A percentile compares a stretch with the other conserved stretches of the same genome.
phyloP scores from a whole-genome alignment of 2,329 filamentous ascomycete species.

The Cladophialophora bantiana region DNA sequence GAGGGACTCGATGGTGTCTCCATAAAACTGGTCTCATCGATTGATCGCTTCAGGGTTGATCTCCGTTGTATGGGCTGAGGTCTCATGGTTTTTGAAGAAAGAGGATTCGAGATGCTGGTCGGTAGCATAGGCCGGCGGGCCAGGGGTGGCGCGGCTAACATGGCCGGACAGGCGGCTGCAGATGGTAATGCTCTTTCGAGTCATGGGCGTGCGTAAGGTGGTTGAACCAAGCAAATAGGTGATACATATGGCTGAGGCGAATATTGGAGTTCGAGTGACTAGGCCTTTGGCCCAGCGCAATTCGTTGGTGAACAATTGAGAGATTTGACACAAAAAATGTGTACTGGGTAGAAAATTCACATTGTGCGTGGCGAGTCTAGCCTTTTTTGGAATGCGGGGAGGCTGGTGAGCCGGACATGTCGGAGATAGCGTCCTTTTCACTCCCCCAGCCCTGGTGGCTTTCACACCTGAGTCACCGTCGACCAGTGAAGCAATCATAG shows the following conservation, averaged over 20 bases:
- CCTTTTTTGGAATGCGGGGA: conserved; percentile 17
- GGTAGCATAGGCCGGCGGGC: conserved; percentile 35
- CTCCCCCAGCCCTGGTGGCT: neutral
- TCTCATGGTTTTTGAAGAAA: conserved; percentile 26
- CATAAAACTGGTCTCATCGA: conserved; percentile 39
- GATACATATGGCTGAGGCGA: conserved; percentile 5
- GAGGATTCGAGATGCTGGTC: conserved; percentile 29
- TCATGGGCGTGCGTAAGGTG: conserved; percentile 17
- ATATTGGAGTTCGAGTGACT: conserved; percentile 4
- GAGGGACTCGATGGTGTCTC: conserved; percentile 44
- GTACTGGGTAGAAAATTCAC: conserved; percentile 34
- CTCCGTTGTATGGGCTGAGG: conserved; percentile 29
- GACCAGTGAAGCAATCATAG: neutral
- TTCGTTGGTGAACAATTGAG: conserved; percentile 20
- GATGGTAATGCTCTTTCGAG: neutral
- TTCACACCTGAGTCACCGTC: neutral
- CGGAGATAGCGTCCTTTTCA: neutral
- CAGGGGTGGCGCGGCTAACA: conserved; percentile 36
- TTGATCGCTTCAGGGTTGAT: conserved; percentile 39
- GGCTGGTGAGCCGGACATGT: neutral
- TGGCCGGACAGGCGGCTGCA: conserved; percentile 23
- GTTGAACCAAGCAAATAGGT: neutral
- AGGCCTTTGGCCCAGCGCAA: conserved; percentile 15
- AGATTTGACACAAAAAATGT: neutral
- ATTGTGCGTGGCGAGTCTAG: conserved; percentile 32